Evolutionary conservation across 192 early-diverging fungal genomes (phyloP), one percentile per base, ranked within the genome.

Genomic region (Coemansia sp.): DNA sequence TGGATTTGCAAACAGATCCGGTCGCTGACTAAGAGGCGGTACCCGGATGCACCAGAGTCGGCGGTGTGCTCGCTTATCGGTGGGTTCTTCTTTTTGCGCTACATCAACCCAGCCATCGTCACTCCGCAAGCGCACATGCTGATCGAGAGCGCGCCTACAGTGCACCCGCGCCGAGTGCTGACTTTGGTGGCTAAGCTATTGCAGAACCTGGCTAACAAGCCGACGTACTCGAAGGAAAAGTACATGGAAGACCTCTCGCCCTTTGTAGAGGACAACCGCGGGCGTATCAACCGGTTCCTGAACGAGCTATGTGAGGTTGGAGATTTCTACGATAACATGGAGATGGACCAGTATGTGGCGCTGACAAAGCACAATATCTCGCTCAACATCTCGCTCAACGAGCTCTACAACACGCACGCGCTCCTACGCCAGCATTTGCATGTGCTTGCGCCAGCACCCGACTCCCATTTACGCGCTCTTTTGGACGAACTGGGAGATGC

Each of bases 1-100:
- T 98, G 96, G 96, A 96, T 98, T 59, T 98, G 97, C 79, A 98
- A 98, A 71, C 96, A 98, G 81, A 97, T 98, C 85, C 87, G 92
- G 24, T 93, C 90, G 8, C 80, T 98, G 71, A 95, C 95, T 7
- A 95, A 95, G 89, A 78, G 95, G 65, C 95, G 95, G 77, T 97
- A 92, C 85, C 95, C 96, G 1, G 90, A 97, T 59, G 92, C 93
- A 15, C 89, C 93, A 10, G 95, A 97, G 64, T 88, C 89, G 60
- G 91, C 93, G 12, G 93, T 96, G 33, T 95, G 95, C 76, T 97
- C 97, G 57, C 84, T 97, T 36, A 97, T 98, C 80, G 97, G 97
- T 41, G 96, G 95, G 8, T 97, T 98, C 78, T 98, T 98, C 71
- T 94, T 98, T 68, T 82, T 98, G 71, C 91, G 97, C 40, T 98